Evolutionary conservation across 176 grass and related monocot genomes (phyloP), one percentile per base, ranked within the genome.

Genomic region (Pontederia crassipes): DNA sequence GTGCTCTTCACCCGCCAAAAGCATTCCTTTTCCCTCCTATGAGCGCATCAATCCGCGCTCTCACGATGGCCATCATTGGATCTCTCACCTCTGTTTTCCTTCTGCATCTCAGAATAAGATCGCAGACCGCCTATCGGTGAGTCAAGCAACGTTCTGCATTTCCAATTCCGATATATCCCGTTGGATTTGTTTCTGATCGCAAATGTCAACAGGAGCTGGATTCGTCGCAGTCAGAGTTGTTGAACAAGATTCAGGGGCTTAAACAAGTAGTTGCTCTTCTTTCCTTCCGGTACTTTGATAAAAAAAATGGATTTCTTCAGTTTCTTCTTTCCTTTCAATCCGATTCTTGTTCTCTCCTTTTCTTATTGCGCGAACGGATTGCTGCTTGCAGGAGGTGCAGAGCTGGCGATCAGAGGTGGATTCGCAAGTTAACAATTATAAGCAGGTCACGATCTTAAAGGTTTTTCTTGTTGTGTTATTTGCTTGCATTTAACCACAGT

Each of bases 171-270:
- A 40, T 40, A 40, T 40, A 40, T 40, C 6, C 32, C 6, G 12
- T 12, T 73, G 16, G 50, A 56, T 29, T 35, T 24, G 47, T 52
- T 56, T 18, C 49, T 11, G 50, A 10, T 80, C 10, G 46, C 32
- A 53, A 46, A 11, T 83, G 47, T 66, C 52, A 61, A 70, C 73
- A 92, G 88, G 88, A 81, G 62, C 52, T 92, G 77, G 83, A 76
- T 73, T 75, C 65, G 69, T 92, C 83, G 12, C 88, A 87, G 69
- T 73, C 55, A 7, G 77, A 87, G 67, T 57, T 92, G 65, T 73
- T 81, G 71, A 73, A 58, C 52, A 73, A 59, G 78, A 88, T 94
- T 71, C 75, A 82, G 64, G 74, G 29, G 66, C 64, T 94, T 46
- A 88, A 85, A 82, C 75, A 77, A 84, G 89, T 88, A 78, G 16